phyloP scores from a whole-genome alignment of 345 rosid genomes.

The Euphorbia tirucalli region DNA sequence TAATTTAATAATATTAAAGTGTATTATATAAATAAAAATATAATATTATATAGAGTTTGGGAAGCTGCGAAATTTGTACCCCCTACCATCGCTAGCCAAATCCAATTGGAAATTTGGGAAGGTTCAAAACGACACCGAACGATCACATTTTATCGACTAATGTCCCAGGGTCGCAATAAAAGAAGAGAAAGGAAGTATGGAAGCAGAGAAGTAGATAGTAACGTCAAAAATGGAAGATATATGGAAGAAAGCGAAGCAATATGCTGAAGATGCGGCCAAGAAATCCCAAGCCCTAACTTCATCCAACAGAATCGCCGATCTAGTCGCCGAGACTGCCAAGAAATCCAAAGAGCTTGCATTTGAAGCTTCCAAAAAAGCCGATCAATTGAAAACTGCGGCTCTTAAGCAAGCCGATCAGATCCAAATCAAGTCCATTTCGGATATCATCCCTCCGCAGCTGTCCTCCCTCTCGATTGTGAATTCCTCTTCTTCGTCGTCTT shows the following conservation, averaged over 20 bases:
- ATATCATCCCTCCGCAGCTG: conserved; percentile 60
- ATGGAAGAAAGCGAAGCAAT: conserved; percentile 78
- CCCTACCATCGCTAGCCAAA: too few relatives aligned
- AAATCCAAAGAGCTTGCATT: conserved; percentile 84
- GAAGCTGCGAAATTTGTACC: too few relatives aligned
- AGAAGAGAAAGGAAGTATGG: too few relatives aligned
- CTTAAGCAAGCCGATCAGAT: conserved; percentile 88
- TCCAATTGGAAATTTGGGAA: not conserved
- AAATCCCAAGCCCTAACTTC: conserved; percentile 62
- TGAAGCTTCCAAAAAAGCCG: conserved; percentile 87
- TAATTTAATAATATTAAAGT: too few relatives aligned
- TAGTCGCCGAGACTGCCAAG: conserved; percentile 83
- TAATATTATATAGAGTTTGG: too few relatives aligned
- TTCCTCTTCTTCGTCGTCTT: conserved; percentile 14
- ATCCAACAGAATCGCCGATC: conserved; percentile 61
- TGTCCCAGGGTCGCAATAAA: not conserved
- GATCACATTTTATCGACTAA: not conserved
- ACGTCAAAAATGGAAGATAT: conserved; percentile 60
- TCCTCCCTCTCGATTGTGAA: conserved; percentile 43
- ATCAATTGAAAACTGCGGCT: conserved; percentile 64
- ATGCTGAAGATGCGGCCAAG: conserved; percentile 87
- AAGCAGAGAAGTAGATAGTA: not conserved
- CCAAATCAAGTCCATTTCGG: conserved; percentile 75
- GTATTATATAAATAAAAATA: too few relatives aligned
- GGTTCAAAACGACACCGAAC: not conserved